Evolutionary conservation across 139 green algal genomes (phyloP).

Genomic region (Volvox africanus): DNA sequence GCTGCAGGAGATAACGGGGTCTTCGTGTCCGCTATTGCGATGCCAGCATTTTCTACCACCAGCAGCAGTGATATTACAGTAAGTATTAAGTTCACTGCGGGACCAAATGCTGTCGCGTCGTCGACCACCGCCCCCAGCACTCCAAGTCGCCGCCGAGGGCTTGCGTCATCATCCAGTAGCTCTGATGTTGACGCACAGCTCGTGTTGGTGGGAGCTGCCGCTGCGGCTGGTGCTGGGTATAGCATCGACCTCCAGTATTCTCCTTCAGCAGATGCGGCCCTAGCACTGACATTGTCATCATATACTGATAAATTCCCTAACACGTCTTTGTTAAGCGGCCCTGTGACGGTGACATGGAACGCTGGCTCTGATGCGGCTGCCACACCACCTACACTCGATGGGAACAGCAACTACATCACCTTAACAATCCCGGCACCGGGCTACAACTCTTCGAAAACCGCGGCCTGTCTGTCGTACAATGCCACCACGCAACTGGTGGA

Average conservation of each 20-base stretch:
- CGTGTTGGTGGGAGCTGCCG: not conserved
- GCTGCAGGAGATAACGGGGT: not conserved
- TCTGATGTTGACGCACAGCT: not conserved
- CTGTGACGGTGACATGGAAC: not conserved
- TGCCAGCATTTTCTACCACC: not conserved
- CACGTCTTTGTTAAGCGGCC: not conserved
- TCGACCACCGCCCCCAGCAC: not conserved
- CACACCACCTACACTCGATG: not conserved
- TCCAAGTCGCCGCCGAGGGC: not conserved
- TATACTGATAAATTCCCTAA: not conserved
- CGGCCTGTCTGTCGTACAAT: not conserved
- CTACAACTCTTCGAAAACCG: not conserved
- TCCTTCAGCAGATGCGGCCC: not conserved
- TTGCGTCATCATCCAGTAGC: not conserved
- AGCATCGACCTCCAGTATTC: constrained; percentile 19
- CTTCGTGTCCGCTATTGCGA: not conserved
- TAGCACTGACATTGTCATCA: not conserved
- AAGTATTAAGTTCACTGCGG: not conserved
- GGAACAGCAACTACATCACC: not conserved
- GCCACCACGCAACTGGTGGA: not conserved
- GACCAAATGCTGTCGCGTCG: not conserved
- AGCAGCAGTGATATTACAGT: not conserved
- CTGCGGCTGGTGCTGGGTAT: not conserved
- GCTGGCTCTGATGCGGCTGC: not conserved
- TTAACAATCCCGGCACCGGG: not conserved